Evolutionary conservation across 352 stramenopile species (phyloP), one percentile per base, ranked within the genome.

Genomic region (Paralagenidium karlingii): DNA sequence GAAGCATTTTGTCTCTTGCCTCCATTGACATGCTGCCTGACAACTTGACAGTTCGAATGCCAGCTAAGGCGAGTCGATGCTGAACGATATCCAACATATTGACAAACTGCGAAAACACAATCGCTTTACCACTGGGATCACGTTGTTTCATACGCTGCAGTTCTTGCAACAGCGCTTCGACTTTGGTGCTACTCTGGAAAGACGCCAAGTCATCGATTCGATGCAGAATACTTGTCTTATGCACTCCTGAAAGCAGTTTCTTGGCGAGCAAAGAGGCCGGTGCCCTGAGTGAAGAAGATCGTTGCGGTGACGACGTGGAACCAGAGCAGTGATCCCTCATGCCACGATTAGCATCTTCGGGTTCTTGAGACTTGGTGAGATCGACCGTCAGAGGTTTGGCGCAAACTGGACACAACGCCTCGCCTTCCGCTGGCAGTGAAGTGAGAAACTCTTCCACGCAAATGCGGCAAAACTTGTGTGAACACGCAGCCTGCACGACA

Each of bases 41-140:
- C 11, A 97, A 51, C 50, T 96, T 96, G 16, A 95, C 81, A 40
- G 78, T 94, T 24, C 86, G 79, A 36, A 96, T 62, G 24, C 75
- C 77, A 8, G 75, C 86, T 18, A 88, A 56, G 8, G 95, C 77
- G 28, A 99, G 62, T 8, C 95, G 81, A 65, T 96, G 97, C 43
- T 98, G 80, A 48, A 99, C 92, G 11, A 99, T 80, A 59, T 99
- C 95, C 3, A 99, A 77, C 94, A 99, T 98, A 47, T 98, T 98
- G 16, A 98, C 94, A 65, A 98, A 99, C 58, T 96, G 78, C 4
- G 83, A 97, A 47, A 99, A 99, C 8, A 99, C 91, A 34, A 99
- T 97, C 1, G 94, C 94, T 66, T 99, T 99, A 34, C 82, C 90
- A 1, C 88, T 94, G 9, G 86, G 86, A 52, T 97, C 95, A 0